Base-by-base conservation (phyloP, 179 eudicot species). In the Vitellaria paradoxa region DNA sequence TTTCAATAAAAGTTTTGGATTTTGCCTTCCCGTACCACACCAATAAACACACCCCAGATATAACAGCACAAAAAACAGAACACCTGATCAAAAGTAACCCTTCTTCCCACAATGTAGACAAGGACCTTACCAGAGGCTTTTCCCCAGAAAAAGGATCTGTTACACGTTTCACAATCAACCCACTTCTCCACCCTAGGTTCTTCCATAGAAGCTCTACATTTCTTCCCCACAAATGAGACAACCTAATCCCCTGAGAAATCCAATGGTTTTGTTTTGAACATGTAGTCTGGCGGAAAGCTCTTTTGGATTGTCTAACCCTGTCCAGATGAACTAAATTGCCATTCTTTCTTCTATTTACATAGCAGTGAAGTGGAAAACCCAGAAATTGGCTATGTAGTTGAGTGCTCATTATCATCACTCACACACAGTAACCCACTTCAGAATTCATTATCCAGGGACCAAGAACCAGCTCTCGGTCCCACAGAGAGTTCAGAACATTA, bases 1-100 rank as follows among this genome's bases (percentile, higher is more conserved):
- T 79, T 77, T 96, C 98, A 72, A 92, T 80, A 77, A 82, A 96
- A 62, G 81, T 84, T 86, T 89, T 96, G n/a, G 96, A 86, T 83
- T 92, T 96, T 23, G 83, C 86, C 82, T 89, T 87, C 62, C 98
- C 98, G 81, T 93, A 96, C 98, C 97, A 93, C 45, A 96, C 68
- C 77, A 93, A 81, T 65, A 96, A 78, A 80, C 98, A 90, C 76
- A 96, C 90, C 65, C 96, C 98, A 80, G 97, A 93, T 57, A 96
- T 88, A 59, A 93, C 94, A 42, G 94, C 92, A 64, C 79, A 86
- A 73, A 93, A 91, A 65, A 93, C 78, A n/a, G 98, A 94, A 80
- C 97, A 91, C 78, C 99, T 89, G 76, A 96, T 77, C 15, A 96
- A 77, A 68, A 96, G 75, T 42, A 96, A 81, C 68, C 98, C 96